Conservation (phyloP, 169 alveolate species). For the Eimeria maxima region DNA sequence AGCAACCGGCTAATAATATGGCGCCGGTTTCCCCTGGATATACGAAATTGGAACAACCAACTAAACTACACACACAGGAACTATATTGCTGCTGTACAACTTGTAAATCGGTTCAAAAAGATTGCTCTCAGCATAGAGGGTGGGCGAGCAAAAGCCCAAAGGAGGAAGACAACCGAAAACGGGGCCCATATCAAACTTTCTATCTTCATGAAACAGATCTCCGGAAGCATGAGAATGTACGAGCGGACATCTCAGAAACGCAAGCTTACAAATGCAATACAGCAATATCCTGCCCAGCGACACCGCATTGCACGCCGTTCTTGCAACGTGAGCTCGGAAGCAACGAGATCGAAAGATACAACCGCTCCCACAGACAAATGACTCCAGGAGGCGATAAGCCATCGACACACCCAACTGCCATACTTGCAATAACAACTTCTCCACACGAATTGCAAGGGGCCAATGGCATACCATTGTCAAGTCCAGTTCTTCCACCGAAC, state of each 20-base stretch:
- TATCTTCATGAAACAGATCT: neutral
- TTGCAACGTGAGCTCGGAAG: neutral
- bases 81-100: neutral
- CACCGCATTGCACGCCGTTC: neutral
- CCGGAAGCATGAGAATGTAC: neutral
- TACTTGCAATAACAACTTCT: neutral
- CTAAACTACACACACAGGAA: too few species aligned
- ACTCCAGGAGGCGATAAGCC: neutral
- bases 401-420: neutral
- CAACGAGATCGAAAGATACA: neutral
- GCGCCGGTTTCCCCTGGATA: neutral
- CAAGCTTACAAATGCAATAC: neutral
- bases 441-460: neutral
- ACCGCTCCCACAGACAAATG: neutral
- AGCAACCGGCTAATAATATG: neutral
- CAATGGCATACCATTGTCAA: neutral
- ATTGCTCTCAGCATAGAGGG: neutral
- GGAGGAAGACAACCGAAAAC: neutral
- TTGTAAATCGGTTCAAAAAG: neutral
- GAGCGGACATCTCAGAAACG: neutral
- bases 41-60: neutral
- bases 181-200: too few species aligned
- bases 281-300: neutral
- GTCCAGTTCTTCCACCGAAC: neutral
- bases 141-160: neutral